phyloP scores from a whole-genome alignment of 2,329 filamentous ascomycete genomes.

The Trichoderma sp. region DNA sequence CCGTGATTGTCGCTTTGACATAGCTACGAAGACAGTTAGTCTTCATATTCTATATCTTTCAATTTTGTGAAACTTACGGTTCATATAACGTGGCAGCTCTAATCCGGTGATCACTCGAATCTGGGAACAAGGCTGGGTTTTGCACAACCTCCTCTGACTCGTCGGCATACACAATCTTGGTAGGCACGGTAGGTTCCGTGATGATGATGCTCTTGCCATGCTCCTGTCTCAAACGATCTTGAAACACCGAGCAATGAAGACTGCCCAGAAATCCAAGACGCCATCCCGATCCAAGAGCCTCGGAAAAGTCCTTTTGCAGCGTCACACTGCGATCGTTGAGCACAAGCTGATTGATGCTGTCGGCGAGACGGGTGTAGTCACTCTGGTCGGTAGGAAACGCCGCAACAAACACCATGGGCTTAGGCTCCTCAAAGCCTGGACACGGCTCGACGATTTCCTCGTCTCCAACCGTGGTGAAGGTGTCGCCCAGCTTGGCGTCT shows the following conservation, averaged over 20 bases:
- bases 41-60: background rate
- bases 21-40: conserved; percentile 41
- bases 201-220: conserved; percentile 95
- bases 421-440: conserved; percentile 93
- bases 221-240: conserved; percentile 90
- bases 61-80: conserved; percentile 39
- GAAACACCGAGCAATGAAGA: conserved; percentile 97
- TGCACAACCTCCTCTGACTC: conserved; percentile 77
- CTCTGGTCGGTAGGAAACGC: conserved; percentile 91
- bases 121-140: conserved; percentile 86
- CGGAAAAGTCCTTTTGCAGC: conserved; percentile 88
- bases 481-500: conserved; percentile 95
- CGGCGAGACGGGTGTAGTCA: conserved; percentile 82
- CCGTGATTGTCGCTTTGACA: conserved; percentile 79
- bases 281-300: conserved; percentile 92
- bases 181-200: conserved; percentile 91
- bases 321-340: conserved; percentile 95
- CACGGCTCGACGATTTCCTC: conserved; percentile 76
- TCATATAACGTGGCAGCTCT: conserved; percentile 49
- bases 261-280: conserved; percentile 94
- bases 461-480: conserved; percentile 77
- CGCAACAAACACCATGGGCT: conserved; percentile 98
- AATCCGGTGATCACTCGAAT: conserved; percentile 51
- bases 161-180: conserved; percentile 76
- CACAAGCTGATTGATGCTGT: conserved; percentile 90